Conservation (phyloP, 1,284 basidiomycete genomes). For the Vanrija pseudolonga region DNA sequence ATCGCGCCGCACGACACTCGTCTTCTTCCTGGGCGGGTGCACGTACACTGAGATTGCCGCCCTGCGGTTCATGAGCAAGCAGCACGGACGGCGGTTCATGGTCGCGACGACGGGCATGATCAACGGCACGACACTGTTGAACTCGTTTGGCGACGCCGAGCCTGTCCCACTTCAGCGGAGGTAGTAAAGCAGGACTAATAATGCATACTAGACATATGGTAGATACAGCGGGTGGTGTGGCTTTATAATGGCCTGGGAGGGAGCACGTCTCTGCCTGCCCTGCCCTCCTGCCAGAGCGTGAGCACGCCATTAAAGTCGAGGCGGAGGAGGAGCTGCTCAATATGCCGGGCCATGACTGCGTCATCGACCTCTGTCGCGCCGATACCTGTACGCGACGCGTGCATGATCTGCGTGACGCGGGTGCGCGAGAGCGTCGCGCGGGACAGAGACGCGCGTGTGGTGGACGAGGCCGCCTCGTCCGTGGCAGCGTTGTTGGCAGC, state of each 20-base stretch:
- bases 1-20: slow-evolving; percentile 65
- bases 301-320: slow-evolving; percentile 81
- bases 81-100: slow-evolving; percentile 73
- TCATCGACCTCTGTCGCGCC: slow-evolving; percentile 53
- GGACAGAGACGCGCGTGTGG: slow-evolving; percentile 21
- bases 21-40: slow-evolving; percentile 98
- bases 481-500: slow-evolving; percentile 12
- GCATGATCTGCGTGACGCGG: slow-evolving; percentile 64
- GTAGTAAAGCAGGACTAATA: not conserved
- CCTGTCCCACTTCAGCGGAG: slow-evolving; percentile 6
- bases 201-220: not conserved
- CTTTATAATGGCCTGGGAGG: not conserved
- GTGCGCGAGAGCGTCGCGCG: slow-evolving; percentile 33
- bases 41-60: slow-evolving; percentile 97
- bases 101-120: slow-evolving; percentile 86
- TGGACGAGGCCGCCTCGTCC: slow-evolving; percentile 32
- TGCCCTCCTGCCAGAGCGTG: slow-evolving; percentile 54
- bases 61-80: slow-evolving; percentile 80
- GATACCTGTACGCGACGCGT: slow-evolving; percentile 59
- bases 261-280: not conserved
- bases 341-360: slow-evolving; percentile 64
- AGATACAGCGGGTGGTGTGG: too few relatives aligned
- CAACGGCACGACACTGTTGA: slow-evolving; percentile 57
- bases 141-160: slow-evolving; percentile 14
- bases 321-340: slow-evolving; percentile 74